Percentiles rank a stretch among this genome's conserved stretches.
Evolutionary conservation across 345 rosid species (phyloP).

Genomic region (Hypericum androsaemum): DNA sequence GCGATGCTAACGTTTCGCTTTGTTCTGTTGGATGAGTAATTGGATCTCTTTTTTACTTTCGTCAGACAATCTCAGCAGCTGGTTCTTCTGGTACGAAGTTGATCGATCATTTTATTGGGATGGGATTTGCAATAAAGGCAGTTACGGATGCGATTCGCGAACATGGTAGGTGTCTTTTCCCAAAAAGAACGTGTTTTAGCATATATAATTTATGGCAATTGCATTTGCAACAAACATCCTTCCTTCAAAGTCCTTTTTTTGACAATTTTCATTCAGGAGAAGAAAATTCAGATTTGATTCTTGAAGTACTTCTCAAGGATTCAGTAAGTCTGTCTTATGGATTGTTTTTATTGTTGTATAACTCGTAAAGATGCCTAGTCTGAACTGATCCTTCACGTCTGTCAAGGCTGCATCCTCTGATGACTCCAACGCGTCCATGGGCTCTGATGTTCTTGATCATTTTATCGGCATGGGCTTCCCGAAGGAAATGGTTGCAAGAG

Average conservation of each 20-base stretch:
- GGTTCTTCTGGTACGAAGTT: slow-evolving; percentile 46
- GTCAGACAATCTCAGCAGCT: slow-evolving; percentile 41
- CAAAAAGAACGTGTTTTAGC: no score
- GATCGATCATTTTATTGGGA: slow-evolving; percentile 47
- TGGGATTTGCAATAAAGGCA: slow-evolving; percentile 61
- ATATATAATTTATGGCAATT: not conserved
- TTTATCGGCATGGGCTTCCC: slow-evolving; percentile 51
- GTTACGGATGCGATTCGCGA: slow-evolving; percentile 54
- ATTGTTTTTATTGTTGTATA: not conserved
- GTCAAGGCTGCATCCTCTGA: slow-evolving; percentile 27
- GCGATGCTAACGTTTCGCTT: not conserved
- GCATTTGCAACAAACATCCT: not conserved
- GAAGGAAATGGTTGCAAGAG: slow-evolving; percentile 36
- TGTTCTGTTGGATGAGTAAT: slow-evolving; percentile 2
- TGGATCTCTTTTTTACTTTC: slow-evolving; percentile 1
- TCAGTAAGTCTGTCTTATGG: slow-evolving; percentile 31
- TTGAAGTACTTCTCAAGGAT: slow-evolving; percentile 42
- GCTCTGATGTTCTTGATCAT: slow-evolving; percentile 25
- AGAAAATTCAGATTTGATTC: slow-evolving; percentile 30
- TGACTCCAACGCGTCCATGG: slow-evolving; percentile 8
- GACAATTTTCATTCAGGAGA: slow-evolving; percentile 32
- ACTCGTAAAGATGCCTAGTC: not conserved
- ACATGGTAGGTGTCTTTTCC: slow-evolving; percentile 34
- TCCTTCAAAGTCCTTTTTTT: slow-evolving; percentile 6
- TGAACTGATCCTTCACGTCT: slow-evolving; percentile 6